Base-by-base conservation (phyloP, 768 basidiomycete species). In the Neoboletus magnificus region DNA sequence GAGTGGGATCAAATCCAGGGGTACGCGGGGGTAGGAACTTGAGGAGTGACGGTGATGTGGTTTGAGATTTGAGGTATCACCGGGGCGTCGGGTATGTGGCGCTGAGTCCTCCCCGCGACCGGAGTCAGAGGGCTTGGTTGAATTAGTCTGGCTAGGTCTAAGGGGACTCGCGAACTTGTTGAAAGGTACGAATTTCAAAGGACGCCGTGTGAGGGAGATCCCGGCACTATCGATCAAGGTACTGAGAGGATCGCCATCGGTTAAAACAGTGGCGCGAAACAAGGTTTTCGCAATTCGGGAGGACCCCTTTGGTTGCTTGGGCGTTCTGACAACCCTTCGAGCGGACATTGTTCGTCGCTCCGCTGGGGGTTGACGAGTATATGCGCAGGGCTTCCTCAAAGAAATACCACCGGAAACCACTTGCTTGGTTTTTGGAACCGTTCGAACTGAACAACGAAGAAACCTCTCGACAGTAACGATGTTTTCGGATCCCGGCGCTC, bases 401-500 rank as follows among this genome's bases (percentile, higher is more conserved):
- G 55, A 23, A n/a, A 6, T n/a, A 13, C 13, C 5, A 20, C 5
- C 16, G 1, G 45, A 22, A 12, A 37, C 18, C 5, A 23, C 22
- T 6, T 23, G 51, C n/a, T 48, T 48, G 36, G 42, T 39, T 44
- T 23, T 48, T 12, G 48, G 20, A 16, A 13, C 16, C 11, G 25
- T 39, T 47, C 51, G 57, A 6, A 27, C 46, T 4, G 61, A 57
- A 47, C 27, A 12, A 10, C 58, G 60, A 50, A 71, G 62, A 48
- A 71, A 71, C 12, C 11, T 43, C 23, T 71, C 69, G 40, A 72
- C 65, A 5, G 69, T 69, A 43, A 72, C 11, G 9, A 52, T 20
- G 11, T 48, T 52, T 51, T 57, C 47, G 9, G 43, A 16, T n/a
- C n/a, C n/a, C n/a, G 23, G 7, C 39, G 2, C 32, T 33, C 23